phyloP scores from a whole-genome alignment of 768 basidiomycete species.

The Dacryopinax primogenitus region DNA sequence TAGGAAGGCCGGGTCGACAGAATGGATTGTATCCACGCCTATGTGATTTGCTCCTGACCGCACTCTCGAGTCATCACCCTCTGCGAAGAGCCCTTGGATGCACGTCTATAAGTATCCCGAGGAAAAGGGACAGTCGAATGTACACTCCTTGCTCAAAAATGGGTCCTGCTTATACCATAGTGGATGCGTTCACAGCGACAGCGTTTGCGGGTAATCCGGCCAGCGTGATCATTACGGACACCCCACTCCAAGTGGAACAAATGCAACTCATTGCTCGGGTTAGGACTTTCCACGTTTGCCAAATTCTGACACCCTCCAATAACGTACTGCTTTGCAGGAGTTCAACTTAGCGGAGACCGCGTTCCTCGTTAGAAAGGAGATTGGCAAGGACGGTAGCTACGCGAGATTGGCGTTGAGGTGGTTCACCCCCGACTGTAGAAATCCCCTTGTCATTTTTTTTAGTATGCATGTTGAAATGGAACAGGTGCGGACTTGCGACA shows the following conservation, averaged over 20 bases:
- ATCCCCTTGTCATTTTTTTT: slow-evolving; percentile 22
- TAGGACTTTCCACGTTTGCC: background rate
- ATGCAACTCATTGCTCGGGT: slow-evolving; percentile 30
- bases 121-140: background rate
- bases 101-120: background rate
- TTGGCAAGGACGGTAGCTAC: slow-evolving; percentile 29
- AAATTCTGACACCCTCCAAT: background rate
- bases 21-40: too few species aligned
- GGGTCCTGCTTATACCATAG: slow-evolving; percentile 14
- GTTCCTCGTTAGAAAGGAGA: slow-evolving; percentile 20
- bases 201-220: slow-evolving; percentile 36
- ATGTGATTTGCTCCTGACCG: too few species aligned
- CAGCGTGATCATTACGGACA: slow-evolving; percentile 30
- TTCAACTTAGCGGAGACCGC: slow-evolving; percentile 24
- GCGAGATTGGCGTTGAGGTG: slow-evolving; percentile 30
- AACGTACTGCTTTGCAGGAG: slow-evolving; percentile 12
- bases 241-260: slow-evolving; percentile 21
- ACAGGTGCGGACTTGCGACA: slow-evolving; percentile 27
- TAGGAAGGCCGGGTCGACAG: too few species aligned
- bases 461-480: background rate
- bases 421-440: slow-evolving; percentile 27
- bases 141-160: background rate
- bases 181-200: slow-evolving; percentile 27
- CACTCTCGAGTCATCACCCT: too few species aligned
- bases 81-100: background rate